phyloP scores from a whole-genome alignment of 2,329 filamentous ascomycete genomes.

The Sordariomycetes sp. region DNA sequence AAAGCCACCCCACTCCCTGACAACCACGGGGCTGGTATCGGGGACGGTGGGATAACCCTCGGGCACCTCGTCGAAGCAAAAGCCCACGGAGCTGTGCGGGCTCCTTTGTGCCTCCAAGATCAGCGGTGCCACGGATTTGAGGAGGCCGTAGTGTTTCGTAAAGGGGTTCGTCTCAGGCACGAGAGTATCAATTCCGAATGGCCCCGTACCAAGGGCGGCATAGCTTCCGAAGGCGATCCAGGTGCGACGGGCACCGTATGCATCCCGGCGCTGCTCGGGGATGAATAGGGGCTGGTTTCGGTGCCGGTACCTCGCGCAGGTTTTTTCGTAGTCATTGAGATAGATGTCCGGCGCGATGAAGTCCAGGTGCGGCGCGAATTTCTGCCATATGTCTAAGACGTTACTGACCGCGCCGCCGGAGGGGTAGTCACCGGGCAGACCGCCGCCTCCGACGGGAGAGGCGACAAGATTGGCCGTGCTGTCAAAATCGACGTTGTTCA shows the following conservation, averaged over 20 bases:
- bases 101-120: slow-evolving; percentile 23
- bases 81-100: slow-evolving; percentile 17
- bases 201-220: slow-evolving; percentile 17
- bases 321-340: slow-evolving; percentile 14
- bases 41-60: slow-evolving; percentile 10
- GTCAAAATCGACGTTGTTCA: slow-evolving; percentile 13
- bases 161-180: slow-evolving; percentile 9
- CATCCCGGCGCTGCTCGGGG: slow-evolving; percentile 34
- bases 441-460: slow-evolving; percentile 13
- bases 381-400: slow-evolving; percentile 21
- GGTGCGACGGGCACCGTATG: slow-evolving; percentile 25
- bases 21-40: slow-evolving; percentile 3
- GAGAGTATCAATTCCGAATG: slow-evolving; percentile 21
- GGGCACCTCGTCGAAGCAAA: slow-evolving; percentile 17
- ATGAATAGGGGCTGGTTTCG: slow-evolving; percentile 30
- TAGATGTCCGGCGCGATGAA: slow-evolving; percentile 26
- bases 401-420: slow-evolving; percentile 15
- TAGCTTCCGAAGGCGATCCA: slow-evolving; percentile 16
- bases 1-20: slow-evolving; percentile 11
- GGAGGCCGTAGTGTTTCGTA: slow-evolving; percentile 24
- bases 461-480: slow-evolving; percentile 12
- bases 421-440: slow-evolving; percentile 17
- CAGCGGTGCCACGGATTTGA: slow-evolving; percentile 9
- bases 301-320: slow-evolving; percentile 28
- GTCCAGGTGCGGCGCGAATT: slow-evolving; percentile 24